Evolutionary conservation across 1,139 yeast species (phyloP), one percentile per base, ranked within the genome.

Genomic region (Yamadazyma triangularis): DNA sequence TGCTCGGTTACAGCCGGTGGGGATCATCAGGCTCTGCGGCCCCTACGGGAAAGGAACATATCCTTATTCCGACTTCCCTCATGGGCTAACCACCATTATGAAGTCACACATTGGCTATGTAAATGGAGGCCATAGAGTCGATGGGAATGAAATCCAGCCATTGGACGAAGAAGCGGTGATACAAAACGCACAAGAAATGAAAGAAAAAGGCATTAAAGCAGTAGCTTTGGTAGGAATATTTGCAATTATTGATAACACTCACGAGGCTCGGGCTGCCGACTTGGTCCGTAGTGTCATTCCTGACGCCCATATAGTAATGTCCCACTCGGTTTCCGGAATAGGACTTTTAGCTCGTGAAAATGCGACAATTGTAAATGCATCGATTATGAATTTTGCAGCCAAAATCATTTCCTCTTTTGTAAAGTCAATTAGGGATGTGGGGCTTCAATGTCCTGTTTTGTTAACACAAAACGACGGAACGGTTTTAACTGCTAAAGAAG

Each of bases 381-480:
- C 70, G 2, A 61, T 66, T 28, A 52, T 58, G 44, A 35, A 48
- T 8, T 65, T 61, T 43, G 70, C 71, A 10, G 51, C 44, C 22
- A 51, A 50, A 24, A 59, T 60, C 28, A 58, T 65, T 34, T 36
- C 41, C 7, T 53, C 64, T 2, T 65, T 64, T 38, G 47, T 47
- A n/a, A 35, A 41, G 4, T 63, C 70, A 2, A 49, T 64, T 9
- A 42, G 44, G 15, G 35, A 36, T 4, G 36, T 56, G 6, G 61
- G 62, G 1, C 44, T 62, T n/a, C 27, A 40, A 10, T 61, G 70
- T 33, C 66, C 68, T 2, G 46, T 64, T 2, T 42, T 62, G 13
- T 40, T 64, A 30, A 64, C 70, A 7, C 70, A 65, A 40, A 64
- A 64, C 35, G 70, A 64, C 37, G 71, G 71, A 5, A 65, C 71